These are phyloP conservation scores for Beauveria asiatica DNA, from an alignment of 2,329 filamentous ascomycete species.

Conservation along the genomic window DNA sequence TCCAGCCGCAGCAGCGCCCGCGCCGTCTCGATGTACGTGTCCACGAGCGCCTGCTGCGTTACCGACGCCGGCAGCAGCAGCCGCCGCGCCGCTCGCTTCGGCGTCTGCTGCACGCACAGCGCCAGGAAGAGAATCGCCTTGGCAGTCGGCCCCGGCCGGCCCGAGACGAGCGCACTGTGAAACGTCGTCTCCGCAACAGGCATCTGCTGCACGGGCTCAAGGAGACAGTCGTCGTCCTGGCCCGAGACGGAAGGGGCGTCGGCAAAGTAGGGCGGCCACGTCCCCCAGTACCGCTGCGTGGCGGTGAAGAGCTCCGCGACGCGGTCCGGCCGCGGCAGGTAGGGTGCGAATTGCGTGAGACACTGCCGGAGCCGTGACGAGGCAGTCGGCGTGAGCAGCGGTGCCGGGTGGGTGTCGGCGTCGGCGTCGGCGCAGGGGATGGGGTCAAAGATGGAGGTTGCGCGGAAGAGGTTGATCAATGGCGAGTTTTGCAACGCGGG, in stretches of 20 bases:
- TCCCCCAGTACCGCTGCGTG: conserved; percentile 18
- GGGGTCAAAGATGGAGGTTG: conserved; percentile 5
- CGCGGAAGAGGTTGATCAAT: neutral
- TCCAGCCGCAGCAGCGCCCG: conserved; percentile 33
- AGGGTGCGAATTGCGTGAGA: conserved; percentile 12
- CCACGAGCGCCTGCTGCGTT: conserved; percentile 32
- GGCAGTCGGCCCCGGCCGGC: conserved; percentile 24
- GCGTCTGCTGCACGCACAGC: conserved; percentile 32
- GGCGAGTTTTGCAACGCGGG: conserved; percentile 5
- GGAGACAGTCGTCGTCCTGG: conserved; percentile 1
- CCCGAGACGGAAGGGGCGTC: neutral
- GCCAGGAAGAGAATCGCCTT: conserved; percentile 35
- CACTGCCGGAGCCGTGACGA: conserved; percentile 6
- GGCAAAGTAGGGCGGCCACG: conserved; percentile 17
- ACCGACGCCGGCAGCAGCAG: conserved; percentile 24
- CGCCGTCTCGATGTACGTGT: conserved; percentile 36
- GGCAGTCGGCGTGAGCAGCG: neutral
- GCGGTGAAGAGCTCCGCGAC: conserved; percentile 16
- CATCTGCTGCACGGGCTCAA: conserved; percentile 11
- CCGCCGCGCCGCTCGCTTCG: conserved; percentile 23
- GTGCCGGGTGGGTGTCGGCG: neutral
- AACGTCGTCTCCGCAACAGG: conserved; percentile 24
- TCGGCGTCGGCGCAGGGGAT: neutral
- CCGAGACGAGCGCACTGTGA: conserved; percentile 24
- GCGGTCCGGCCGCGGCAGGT: conserved; percentile 4